Percentiles rank a stretch among this genome's conserved stretches.
Evolutionary conservation across 2,329 filamentous ascomycete species (phyloP).

Genomic region (Volutella citrinella): DNA sequence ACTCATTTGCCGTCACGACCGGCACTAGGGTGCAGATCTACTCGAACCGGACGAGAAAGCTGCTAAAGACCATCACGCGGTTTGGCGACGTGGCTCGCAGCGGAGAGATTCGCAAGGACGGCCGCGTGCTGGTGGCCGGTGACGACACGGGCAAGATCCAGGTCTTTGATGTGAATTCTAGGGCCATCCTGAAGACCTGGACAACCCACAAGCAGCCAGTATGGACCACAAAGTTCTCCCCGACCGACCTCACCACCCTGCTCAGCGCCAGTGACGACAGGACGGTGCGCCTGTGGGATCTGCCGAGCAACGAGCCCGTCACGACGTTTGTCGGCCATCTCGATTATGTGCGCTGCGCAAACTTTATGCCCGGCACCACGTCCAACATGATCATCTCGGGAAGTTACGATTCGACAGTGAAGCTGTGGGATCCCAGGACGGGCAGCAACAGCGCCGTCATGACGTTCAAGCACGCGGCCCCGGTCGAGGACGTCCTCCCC

Average conservation of each 20-base stretch:
- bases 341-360: conserved; percentile 87
- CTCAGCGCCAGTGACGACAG: conserved; percentile 91
- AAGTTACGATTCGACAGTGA: conserved; percentile 91
- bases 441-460: conserved; percentile 68
- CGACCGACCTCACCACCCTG: conserved; percentile 77
- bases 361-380: conserved; percentile 73
- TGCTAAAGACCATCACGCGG: conserved; percentile 88
- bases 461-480: conserved; percentile 91
- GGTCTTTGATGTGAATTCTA: conserved; percentile 85
- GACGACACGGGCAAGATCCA: conserved; percentile 91
- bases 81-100: conserved; percentile 90
- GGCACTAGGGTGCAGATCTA: conserved; percentile 92
- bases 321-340: conserved; percentile 80
- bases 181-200: conserved; percentile 95
- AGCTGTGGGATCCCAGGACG: conserved; percentile 86
- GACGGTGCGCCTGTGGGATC: conserved; percentile 91
- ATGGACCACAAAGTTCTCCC: conserved; percentile 90
- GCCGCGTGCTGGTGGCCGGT: conserved; percentile 83
- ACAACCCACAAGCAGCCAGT: conserved; percentile 90
- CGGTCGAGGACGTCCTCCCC: conserved; percentile 84
- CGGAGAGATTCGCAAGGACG: conserved; percentile 85
- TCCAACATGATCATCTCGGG: conserved; percentile 82
- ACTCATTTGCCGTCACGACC: conserved; percentile 90
- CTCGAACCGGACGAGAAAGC: conserved; percentile 86
- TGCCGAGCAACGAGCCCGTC: conserved; percentile 74